These are phyloP conservation scores for Colletotrichum tanaceti DNA, from an alignment of 2,329 filamentous ascomycete genomes.

Conservation along the genomic window DNA sequence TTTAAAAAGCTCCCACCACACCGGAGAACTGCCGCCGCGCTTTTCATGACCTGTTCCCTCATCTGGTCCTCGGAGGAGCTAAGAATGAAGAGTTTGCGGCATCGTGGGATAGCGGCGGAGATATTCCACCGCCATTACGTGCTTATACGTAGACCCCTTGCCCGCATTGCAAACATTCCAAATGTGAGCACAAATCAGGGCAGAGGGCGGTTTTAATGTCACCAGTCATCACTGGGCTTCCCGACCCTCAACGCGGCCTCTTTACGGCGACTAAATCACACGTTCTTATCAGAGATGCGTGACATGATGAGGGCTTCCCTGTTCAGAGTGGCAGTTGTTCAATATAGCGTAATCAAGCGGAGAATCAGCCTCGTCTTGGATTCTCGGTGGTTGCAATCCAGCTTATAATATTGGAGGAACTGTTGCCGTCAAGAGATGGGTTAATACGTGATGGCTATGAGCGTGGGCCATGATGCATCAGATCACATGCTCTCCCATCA, in stretches of 20 bases:
- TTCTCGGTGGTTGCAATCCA: not conserved
- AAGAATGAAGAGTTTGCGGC: too few relatives aligned
- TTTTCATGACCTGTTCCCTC: slow-evolving; percentile 23
- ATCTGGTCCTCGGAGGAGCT: slow-evolving; percentile 25
- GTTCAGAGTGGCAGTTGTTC: slow-evolving; percentile 21
- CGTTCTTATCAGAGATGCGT: slow-evolving; percentile 13
- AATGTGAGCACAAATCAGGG: not conserved
- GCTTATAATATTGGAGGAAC: slow-evolving; percentile 6
- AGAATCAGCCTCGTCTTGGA: slow-evolving; percentile 1
- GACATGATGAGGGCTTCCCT: slow-evolving; percentile 20
- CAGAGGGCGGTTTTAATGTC: not conserved
- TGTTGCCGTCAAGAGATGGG: slow-evolving; percentile 13
- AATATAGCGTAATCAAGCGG: slow-evolving; percentile 24
- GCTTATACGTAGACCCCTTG: slow-evolving; percentile 12
- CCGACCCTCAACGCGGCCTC: not conserved
- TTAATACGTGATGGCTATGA: not conserved
- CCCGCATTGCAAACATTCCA: not conserved
- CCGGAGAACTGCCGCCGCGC: slow-evolving; percentile 29
- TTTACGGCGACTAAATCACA: not conserved
- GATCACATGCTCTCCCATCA: too few relatives aligned
- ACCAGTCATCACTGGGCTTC: not conserved
- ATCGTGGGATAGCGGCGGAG: not conserved
- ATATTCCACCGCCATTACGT: not conserved
- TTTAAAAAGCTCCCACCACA: too few relatives aligned
- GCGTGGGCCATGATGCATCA: slow-evolving; percentile 18